Conservation (phyloP, 2,329 filamentous ascomycete genomes). For the Tolypocladium pustulatum region DNA sequence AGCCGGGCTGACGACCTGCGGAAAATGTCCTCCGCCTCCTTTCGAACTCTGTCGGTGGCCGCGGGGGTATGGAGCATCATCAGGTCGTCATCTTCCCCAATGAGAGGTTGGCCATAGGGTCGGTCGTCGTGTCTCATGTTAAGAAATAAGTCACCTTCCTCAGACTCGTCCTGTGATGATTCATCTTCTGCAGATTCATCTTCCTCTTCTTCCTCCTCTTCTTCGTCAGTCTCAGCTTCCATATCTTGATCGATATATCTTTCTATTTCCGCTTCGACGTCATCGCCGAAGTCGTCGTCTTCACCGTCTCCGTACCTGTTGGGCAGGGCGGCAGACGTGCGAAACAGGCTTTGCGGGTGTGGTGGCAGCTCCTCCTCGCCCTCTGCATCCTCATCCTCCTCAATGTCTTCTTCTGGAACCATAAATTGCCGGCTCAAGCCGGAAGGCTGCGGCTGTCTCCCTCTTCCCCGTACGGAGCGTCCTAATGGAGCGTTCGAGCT, state of each 20-base stretch:
- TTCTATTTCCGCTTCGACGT: constrained; percentile 25
- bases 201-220: constrained; percentile 24
- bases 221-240: constrained; percentile 24
- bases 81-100: constrained; percentile 37
- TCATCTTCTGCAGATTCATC: constrained; percentile 11
- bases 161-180: constrained; percentile 27
- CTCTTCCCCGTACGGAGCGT: constrained; percentile 32
- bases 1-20: constrained; percentile 40
- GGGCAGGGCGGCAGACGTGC: constrained; percentile 10
- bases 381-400: constrained; percentile 21
- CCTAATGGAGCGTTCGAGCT: constrained; percentile 33
- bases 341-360: constrained; percentile 21
- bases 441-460: constrained; percentile 39
- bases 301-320: constrained; percentile 8
- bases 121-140: constrained; percentile 34
- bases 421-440: constrained; percentile 34
- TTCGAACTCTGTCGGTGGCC: constrained; percentile 39
- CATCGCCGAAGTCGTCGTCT: constrained; percentile 17
- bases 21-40: constrained; percentile 46
- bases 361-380: constrained; percentile 23
- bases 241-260: constrained; percentile 25
- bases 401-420: constrained; percentile 20
- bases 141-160: constrained; percentile 38
- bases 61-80: constrained; percentile 46
- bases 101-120: constrained; percentile 25